Conservation (phyloP, 352 stramenopile species). For the Pythium folliculosum region DNA sequence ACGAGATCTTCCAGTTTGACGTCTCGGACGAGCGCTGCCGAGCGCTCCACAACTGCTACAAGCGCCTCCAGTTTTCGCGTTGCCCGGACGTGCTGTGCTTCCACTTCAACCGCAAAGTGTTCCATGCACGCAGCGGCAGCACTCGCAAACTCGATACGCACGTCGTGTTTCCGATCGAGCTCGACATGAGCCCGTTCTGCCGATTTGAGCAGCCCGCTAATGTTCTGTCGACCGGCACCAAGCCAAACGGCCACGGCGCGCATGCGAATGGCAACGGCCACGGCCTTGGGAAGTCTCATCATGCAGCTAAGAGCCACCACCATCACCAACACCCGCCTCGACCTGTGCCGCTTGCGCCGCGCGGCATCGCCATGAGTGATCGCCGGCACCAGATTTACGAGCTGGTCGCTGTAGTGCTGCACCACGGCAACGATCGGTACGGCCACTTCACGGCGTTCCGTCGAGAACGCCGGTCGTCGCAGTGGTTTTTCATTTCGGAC, state of each 20-base stretch:
- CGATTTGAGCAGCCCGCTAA: slow-evolving; percentile 51
- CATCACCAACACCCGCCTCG: slow-evolving; percentile 7
- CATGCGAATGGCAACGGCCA: slow-evolving; percentile 19
- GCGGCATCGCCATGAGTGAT: slow-evolving; percentile 16
- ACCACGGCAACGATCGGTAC: slow-evolving; percentile 84
- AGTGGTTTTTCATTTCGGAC: slow-evolving; percentile 90
- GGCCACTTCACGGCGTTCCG: slow-evolving; percentile 88
- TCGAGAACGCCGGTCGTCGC: slow-evolving; percentile 41
- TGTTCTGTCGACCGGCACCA: not conserved
- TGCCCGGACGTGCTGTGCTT: slow-evolving; percentile 86
- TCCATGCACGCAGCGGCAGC: slow-evolving; percentile 55
- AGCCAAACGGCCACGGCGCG: slow-evolving; percentile 25
- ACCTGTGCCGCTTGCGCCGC: not conserved
- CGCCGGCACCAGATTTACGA: slow-evolving; percentile 64
- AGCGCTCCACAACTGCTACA: slow-evolving; percentile 52
- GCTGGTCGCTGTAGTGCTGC: slow-evolving; percentile 76
- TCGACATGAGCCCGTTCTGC: slow-evolving; percentile 80
- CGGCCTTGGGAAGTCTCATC: slow-evolving; percentile 12
- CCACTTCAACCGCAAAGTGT: slow-evolving; percentile 89
- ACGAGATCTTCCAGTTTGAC: slow-evolving; percentile 27
- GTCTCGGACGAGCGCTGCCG: slow-evolving; percentile 35
- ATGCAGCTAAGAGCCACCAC: slow-evolving; percentile 7
- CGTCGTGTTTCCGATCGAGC: slow-evolving; percentile 76
- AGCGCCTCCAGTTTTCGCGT: slow-evolving; percentile 77
- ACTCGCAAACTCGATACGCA: slow-evolving; percentile 79